A percentile compares a stretch with the other conserved stretches of the same genome.
phyloP scores from a whole-genome alignment of 257 asterid species.

The Misopates orontium region DNA sequence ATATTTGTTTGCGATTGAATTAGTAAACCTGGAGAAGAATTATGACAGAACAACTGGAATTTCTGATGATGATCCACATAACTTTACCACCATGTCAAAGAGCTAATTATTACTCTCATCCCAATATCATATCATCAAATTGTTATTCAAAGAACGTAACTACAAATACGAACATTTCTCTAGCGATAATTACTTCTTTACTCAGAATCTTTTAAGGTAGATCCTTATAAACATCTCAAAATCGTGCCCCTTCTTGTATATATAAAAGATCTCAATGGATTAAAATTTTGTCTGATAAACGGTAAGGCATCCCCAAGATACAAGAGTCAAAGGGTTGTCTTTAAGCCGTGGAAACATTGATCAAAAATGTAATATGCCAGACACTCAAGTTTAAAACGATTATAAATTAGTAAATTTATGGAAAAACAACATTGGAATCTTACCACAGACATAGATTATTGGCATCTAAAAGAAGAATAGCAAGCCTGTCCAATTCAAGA shows the following conservation, averaged over 20 bases:
- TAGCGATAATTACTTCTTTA: not conserved
- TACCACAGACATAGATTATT: slow-evolving; percentile 72
- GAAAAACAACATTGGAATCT: slow-evolving; percentile 14
- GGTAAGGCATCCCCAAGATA: not conserved
- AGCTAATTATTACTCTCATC: not conserved
- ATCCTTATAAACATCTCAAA: too few relatives aligned
- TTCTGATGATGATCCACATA: too few relatives aligned
- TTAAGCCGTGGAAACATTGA: not conserved
- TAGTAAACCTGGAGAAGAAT: not conserved
- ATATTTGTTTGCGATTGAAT: not conserved
- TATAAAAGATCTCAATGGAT: not conserved
- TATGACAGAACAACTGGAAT: not conserved
- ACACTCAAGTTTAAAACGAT: slow-evolving; percentile 3
- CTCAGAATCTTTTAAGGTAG: not conserved
- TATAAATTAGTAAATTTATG: not conserved
- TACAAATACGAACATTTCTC: not conserved
- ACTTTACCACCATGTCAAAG: not conserved
- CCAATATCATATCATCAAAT: not conserved
- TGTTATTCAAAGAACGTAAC: not conserved
- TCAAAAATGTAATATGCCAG: not conserved
- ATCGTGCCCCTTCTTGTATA: too few relatives aligned
- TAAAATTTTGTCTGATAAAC: too few relatives aligned
- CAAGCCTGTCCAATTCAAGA: slow-evolving; percentile 54
- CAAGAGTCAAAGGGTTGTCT: slow-evolving; percentile 2
- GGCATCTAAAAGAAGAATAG: slow-evolving; percentile 58